A percentile compares a stretch with the other conserved stretches of the same genome.
These are phyloP conservation scores for Paraurostyla sp. DNA, from an alignment of 73 alveolate species.

Conservation along the genomic window DNA sequence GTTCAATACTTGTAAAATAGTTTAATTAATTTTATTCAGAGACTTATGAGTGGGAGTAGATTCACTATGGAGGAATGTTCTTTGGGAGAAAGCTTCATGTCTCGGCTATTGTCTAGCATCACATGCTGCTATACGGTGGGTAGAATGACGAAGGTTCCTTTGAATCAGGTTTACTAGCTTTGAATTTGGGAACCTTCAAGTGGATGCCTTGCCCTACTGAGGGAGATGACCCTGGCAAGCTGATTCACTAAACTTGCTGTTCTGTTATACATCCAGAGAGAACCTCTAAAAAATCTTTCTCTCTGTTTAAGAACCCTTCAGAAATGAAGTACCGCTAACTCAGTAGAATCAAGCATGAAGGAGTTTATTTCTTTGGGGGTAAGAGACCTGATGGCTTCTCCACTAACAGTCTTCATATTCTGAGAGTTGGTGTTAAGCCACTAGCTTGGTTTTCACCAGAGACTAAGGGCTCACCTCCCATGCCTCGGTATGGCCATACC, in stretches of 20 bases:
- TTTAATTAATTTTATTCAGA: not conserved
- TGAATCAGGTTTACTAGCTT: slow-evolving; percentile 50
- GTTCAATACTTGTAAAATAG: slow-evolving; percentile 33
- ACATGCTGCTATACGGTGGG: slow-evolving; percentile 68
- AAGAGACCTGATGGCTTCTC: slow-evolving; percentile 68
- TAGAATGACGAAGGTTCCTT: slow-evolving; percentile 19
- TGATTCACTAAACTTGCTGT: slow-evolving; percentile 49
- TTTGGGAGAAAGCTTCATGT: slow-evolving; percentile 53
- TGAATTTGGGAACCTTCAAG: slow-evolving; percentile 42
- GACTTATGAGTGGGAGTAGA: slow-evolving; percentile 44
- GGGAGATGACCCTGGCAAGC: slow-evolving; percentile 66
- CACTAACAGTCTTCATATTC: slow-evolving; percentile 41
- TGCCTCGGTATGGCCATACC: slow-evolving; percentile 67
- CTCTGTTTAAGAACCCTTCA: slow-evolving; percentile 36
- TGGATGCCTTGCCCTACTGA: slow-evolving; percentile 53
- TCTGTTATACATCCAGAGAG: slow-evolving; percentile 62
- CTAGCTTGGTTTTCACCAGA: slow-evolving; percentile 59
- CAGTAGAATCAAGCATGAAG: slow-evolving; percentile 66
- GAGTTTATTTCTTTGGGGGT: slow-evolving; percentile 76
- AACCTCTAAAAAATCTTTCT: not conserved
- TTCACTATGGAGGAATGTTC: slow-evolving; percentile 57
- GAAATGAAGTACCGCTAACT: slow-evolving; percentile 46
- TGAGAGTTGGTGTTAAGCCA: slow-evolving; percentile 55
- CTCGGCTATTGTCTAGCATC: slow-evolving; percentile 60
- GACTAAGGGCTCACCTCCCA: slow-evolving; percentile 47